A percentile compares a stretch with the other conserved stretches of the same genome.
These are phyloP conservation scores for Begonia masoniana DNA, from an alignment of 306 rosid species.

Conservation along the genomic window DNA sequence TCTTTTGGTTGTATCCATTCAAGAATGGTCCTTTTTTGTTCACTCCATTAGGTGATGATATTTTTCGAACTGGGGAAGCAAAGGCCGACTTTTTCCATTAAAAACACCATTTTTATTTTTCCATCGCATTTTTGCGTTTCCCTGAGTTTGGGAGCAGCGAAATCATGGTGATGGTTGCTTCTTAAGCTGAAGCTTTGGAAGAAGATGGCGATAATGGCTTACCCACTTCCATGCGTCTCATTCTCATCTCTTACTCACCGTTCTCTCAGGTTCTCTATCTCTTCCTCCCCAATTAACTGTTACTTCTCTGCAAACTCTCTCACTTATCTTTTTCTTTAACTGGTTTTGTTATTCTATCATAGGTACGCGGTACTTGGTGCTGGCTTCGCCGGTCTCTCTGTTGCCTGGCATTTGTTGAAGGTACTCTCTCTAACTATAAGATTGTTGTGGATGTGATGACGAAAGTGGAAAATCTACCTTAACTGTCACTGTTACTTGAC, in stretches of 20 bases:
- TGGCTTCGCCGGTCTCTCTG: conserved; percentile 87
- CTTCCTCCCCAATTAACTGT: neutral
- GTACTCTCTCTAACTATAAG: conserved; percentile 14
- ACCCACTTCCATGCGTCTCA: conserved; percentile 12
- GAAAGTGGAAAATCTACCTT: neutral
- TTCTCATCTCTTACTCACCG: conserved; percentile 26
- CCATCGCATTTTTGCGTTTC: no score
- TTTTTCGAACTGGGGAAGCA: no score
- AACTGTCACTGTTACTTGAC: neutral
- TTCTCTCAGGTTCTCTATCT: conserved; percentile 37
- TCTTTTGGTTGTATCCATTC: no score
- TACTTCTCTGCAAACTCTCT: neutral
- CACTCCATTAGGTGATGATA: no score
- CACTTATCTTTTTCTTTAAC: neutral
- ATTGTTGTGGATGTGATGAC: neutral
- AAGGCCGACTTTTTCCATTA: no score
- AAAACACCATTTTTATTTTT: no score
- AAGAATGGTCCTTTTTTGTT: no score
- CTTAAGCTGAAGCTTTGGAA: no score
- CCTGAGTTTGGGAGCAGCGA: no score
- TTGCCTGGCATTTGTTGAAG: conserved; percentile 66
- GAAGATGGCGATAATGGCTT: neutral
- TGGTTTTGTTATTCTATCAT: neutral
- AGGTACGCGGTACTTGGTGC: conserved; percentile 93
- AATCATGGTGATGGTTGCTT: no score